phyloP scores from a whole-genome alignment of 148 eudicot species.

The Rhododendron simsii region DNA sequence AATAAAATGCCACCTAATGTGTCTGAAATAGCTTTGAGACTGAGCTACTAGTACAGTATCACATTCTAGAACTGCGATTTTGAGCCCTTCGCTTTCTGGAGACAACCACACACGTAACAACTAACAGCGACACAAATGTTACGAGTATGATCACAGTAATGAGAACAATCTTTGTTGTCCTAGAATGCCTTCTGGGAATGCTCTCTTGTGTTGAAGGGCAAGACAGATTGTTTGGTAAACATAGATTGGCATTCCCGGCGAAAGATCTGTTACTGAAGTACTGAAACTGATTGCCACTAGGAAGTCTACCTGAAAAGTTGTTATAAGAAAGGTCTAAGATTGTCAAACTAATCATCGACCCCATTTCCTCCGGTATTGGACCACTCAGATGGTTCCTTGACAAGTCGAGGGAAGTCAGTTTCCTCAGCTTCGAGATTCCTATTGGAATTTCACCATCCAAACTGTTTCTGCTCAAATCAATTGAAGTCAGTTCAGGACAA shows the following conservation, averaged over 20 bases:
- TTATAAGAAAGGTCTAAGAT: constrained; percentile 45
- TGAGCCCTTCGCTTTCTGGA: constrained; percentile 28
- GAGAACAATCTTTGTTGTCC: constrained; percentile 23
- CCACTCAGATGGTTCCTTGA: constrained; percentile 43
- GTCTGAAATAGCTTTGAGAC: constrained; percentile 28
- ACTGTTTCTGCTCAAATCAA: constrained; percentile 47
- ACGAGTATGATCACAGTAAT: constrained; percentile 21
- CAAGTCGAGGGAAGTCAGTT: constrained; percentile 29
- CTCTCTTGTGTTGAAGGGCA: constrained; percentile 28
- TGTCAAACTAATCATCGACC: constrained; percentile 24
- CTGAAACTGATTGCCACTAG: constrained; percentile 31
- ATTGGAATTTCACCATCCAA: constrained; percentile 44
- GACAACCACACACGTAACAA: constrained; percentile 2
- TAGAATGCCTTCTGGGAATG: not conserved
- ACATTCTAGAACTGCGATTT: constrained; percentile 48
- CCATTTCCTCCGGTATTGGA: constrained; percentile 36
- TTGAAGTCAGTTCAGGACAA: constrained; percentile 24
- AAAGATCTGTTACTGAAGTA: constrained; percentile 33
- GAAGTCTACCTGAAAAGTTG: constrained; percentile 41
- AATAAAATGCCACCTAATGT: not conserved
- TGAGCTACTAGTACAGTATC: constrained; percentile 46
- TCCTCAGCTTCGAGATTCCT: constrained; percentile 1
- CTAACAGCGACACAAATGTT: constrained; percentile 19
- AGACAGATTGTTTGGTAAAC: constrained; percentile 20
- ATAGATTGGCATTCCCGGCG: constrained; percentile 49